These are phyloP conservation scores for Solanum corneliomulleri DNA, from an alignment of 257 asterid species.

Conservation along the genomic window DNA sequence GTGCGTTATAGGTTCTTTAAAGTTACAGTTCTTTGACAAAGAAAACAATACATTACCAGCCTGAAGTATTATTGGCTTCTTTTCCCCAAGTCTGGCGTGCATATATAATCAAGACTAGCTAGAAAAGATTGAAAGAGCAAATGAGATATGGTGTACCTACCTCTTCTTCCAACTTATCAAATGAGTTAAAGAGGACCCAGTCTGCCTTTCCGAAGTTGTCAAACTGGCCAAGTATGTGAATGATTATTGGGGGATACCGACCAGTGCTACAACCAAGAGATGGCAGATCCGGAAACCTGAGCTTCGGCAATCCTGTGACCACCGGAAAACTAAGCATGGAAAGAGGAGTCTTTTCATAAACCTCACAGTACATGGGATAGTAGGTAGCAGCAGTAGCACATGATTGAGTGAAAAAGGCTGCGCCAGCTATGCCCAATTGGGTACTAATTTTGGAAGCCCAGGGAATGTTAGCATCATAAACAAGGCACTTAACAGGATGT, in stretches of 20 bases:
- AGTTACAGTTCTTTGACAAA: neutral
- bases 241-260: conserved; percentile 28
- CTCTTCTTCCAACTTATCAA: conserved; percentile 42
- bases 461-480: conserved; percentile 44
- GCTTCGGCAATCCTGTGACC: conserved; percentile 22
- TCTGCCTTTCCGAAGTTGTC: conserved; percentile 32
- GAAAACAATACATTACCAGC: neutral
- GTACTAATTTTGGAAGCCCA: conserved; percentile 36
- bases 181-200: conserved; percentile 62
- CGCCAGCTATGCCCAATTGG: conserved; percentile 19
- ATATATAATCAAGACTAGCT: neutral
- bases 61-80: neutral
- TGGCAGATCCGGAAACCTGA: conserved; percentile 31
- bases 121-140: neutral
- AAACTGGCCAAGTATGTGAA: conserved; percentile 31
- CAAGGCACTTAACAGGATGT: conserved; percentile 33
- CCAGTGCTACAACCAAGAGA: conserved; percentile 42
- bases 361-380: conserved; percentile 42
- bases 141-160: conserved; percentile 6
- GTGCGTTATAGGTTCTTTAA: neutral
- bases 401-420: conserved; percentile 52
- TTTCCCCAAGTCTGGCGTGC: neutral
- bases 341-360: conserved; percentile 13
- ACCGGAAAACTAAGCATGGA: conserved; percentile 16
- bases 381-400: conserved; percentile 42